Conservation (phyloP, 2,329 filamentous ascomycete genomes). For the Myriosclerotinia duriaeana region DNA sequence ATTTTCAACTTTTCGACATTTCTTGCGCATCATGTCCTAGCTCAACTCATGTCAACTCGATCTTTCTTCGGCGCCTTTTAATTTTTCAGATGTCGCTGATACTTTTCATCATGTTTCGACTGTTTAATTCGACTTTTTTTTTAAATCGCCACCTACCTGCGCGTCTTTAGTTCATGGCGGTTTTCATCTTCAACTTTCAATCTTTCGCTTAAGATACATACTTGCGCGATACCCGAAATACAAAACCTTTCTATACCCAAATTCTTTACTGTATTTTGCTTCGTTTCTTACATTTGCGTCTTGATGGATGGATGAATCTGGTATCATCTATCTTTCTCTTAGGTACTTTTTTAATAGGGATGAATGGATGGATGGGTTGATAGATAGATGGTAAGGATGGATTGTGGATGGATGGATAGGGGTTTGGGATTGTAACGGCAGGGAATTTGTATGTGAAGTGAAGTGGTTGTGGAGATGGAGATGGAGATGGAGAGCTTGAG, state of each 20-base stretch:
- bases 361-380: conserved; percentile 17
- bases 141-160: background rate
- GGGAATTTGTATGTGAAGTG: conserved; percentile 15
- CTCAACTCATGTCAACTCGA: conserved; percentile 3
- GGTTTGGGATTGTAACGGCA: background rate
- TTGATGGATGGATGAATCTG: conserved; percentile 23
- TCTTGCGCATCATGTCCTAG: conserved; percentile 12
- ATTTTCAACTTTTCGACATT: background rate
- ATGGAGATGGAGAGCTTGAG: background rate
- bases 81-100: background rate
- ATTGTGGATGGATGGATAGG: conserved; percentile 3
- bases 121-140: conserved; percentile 19
- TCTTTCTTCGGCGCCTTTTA: background rate
- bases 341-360: conserved; percentile 11
- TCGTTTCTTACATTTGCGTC: conserved; percentile 13
- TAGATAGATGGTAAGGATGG: conserved; percentile 16
- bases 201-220: conserved; percentile 7
- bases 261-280: conserved; percentile 4
- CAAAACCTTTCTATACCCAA: conserved; percentile 18
- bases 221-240: conserved; percentile 12
- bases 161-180: conserved; percentile 7
- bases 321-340: conserved; percentile 14
- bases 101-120: conserved; percentile 6
- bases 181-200: conserved; percentile 1
- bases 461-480: background rate